Percentiles rank a stretch among this genome's conserved stretches.
Evolutionary conservation across 192 early-diverging fungal species (phyloP).

Genomic region (Cladochytrium replicatum): DNA sequence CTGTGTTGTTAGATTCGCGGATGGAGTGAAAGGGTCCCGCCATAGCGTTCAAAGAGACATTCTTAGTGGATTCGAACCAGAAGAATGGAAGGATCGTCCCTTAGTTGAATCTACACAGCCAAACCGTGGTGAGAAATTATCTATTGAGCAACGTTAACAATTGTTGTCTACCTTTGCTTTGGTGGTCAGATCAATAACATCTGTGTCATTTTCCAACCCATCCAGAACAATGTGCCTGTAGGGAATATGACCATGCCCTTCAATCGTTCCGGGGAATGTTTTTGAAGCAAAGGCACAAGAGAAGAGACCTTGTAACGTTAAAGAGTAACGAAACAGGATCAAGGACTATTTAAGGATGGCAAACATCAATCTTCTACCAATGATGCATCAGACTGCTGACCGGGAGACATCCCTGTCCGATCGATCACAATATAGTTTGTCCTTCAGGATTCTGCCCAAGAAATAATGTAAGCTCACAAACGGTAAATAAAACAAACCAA

Average conservation of each 20-base stretch:
- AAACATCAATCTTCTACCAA: no score
- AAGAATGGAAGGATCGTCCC: conserved; percentile 13
- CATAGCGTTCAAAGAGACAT: conserved; percentile 15
- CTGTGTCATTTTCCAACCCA: conserved; percentile 23
- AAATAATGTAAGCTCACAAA: background rate
- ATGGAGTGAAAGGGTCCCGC: no score
- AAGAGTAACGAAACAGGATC: conserved; percentile 15
- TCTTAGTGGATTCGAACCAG: conserved; percentile 16
- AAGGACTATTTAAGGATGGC: background rate
- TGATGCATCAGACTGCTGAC: background rate
- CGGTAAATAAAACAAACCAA: background rate
- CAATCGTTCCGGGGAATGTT: conserved; percentile 29
- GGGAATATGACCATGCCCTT: conserved; percentile 24
- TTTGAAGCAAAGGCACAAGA: conserved; percentile 24
- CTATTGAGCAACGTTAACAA: background rate
- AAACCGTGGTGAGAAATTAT: background rate
- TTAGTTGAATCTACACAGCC: conserved; percentile 13
- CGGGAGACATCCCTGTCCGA: conserved; percentile 1
- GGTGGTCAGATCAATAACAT: conserved; percentile 14
- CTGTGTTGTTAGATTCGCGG: no score
- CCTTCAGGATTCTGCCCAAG: conserved; percentile 11
- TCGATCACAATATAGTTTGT: conserved; percentile 28
- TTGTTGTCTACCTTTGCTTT: conserved; percentile 18
- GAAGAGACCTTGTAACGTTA: conserved; percentile 1
- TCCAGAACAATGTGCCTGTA: conserved; percentile 27